These are phyloP conservation scores for Carallia pectinifolia DNA, from an alignment of 345 rosid species.

Conservation along the genomic window DNA sequence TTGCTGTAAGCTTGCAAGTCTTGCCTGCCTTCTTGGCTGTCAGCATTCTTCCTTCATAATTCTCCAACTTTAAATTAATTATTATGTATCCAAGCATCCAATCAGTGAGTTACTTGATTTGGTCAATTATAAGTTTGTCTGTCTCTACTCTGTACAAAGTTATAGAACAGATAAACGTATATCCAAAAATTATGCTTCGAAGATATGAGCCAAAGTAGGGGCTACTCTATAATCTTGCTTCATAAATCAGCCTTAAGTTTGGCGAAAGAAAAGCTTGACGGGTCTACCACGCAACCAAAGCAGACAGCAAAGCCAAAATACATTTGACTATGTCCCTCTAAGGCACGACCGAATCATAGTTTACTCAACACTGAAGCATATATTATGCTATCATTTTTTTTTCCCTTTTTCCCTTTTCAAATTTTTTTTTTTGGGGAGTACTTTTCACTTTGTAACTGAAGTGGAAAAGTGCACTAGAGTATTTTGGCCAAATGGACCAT, in stretches of 20 bases:
- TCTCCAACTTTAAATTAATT: conserved; percentile 12
- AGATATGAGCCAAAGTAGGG: conserved; percentile 21
- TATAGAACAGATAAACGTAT: conserved; percentile 9
- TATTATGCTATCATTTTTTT: neutral
- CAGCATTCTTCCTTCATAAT: conserved; percentile 5
- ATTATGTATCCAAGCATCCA: conserved; percentile 13
- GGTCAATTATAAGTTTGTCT: conserved; percentile 10
- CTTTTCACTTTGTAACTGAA: neutral
- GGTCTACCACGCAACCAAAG: neutral
- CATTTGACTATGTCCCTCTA: conserved; percentile 14
- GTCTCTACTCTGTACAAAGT: neutral
- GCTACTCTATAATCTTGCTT: conserved; percentile 25
- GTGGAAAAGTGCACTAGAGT: neutral
- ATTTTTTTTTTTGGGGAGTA: neutral
- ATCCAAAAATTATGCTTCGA: conserved; percentile 30
- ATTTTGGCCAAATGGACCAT: neutral
- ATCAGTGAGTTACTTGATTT: neutral
- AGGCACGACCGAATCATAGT: conserved; percentile 14
- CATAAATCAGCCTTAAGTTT: neutral
- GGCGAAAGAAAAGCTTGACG: neutral
- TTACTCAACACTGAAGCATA: conserved; percentile 19
- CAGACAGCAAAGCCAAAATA: conserved; percentile 3
- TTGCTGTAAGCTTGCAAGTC: conserved; percentile 23
- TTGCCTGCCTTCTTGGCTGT: conserved; percentile 25
- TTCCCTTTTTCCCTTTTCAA: neutral